Percentiles rank a stretch among this genome's conserved stretches.
Conservation (phyloP, 2,329 filamentous ascomycete genomes). For the Knoxdaviesia capensis region DNA sequence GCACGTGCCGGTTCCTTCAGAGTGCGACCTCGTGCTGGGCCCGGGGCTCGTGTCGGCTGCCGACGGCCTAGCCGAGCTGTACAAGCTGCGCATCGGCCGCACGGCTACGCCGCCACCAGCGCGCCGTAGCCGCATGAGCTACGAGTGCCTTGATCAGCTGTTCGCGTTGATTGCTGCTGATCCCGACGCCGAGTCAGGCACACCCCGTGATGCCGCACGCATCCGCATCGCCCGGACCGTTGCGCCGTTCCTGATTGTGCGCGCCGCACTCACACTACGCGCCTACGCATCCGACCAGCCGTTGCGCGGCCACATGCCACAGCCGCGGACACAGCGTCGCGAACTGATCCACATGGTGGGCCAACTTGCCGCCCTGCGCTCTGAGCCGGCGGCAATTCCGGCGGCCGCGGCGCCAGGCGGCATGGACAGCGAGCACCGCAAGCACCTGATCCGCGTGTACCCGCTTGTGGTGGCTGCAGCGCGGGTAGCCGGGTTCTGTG, state of each 20-base stretch:
- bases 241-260: constrained; percentile 64
- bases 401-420: constrained; percentile 17
- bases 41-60: constrained; percentile 5
- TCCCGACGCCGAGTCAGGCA: constrained; percentile 10
- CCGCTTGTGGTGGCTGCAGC: constrained; percentile 51
- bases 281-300: constrained; percentile 83
- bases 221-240: constrained; percentile 52
- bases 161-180: constrained; percentile 42
- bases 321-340: constrained; percentile 59
- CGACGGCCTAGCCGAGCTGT: constrained; percentile 33
- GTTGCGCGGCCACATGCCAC: constrained; percentile 70
- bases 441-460: constrained; percentile 66
- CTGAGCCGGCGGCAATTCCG: constrained; percentile 51
- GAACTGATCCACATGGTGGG: constrained; percentile 57
- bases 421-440: constrained; percentile 37
- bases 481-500: constrained; percentile 31
- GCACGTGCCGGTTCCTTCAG: constrained; percentile 33
- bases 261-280: constrained; percentile 62
- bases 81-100: constrained; percentile 45
- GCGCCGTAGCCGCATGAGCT: constrained; percentile 51
- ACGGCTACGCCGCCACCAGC: constrained; percentile 49
- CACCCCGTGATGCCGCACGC: constrained; percentile 14
- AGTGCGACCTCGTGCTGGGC: no score
- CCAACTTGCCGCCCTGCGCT: constrained; percentile 44
- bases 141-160: constrained; percentile 63